Evolutionary conservation across 2,329 filamentous ascomycete genomes (phyloP).

Genomic region (Aspergillus tubingensis): DNA sequence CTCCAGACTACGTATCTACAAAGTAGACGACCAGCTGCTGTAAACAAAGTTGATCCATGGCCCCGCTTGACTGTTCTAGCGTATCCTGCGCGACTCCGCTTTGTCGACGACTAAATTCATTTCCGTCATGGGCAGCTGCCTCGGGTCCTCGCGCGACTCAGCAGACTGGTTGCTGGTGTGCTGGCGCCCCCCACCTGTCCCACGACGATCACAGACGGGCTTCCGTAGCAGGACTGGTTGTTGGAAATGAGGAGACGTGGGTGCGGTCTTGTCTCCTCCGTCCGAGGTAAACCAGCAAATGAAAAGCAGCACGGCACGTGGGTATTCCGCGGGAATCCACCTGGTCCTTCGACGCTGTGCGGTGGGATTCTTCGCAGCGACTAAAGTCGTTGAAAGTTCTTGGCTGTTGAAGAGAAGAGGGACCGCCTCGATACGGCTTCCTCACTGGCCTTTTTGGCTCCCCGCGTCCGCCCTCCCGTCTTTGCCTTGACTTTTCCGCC

Average conservation of each 20-base stretch:
- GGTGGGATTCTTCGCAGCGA: conserved; percentile 14
- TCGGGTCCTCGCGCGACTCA: conserved; percentile 1
- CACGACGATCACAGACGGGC: conserved; percentile 2
- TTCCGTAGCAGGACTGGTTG: not conserved
- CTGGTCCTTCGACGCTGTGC: conserved; percentile 1
- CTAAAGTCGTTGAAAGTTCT: not conserved
- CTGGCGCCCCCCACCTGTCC: conserved; percentile 3
- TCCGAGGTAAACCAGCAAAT: conserved; percentile 8
- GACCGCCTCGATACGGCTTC: no score
- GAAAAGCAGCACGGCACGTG: conserved; percentile 14
- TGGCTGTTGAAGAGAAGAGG: not conserved
- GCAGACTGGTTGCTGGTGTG: not conserved
- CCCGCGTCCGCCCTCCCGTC: conserved; percentile 16
- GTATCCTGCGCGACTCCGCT: not conserved
- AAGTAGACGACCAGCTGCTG: not conserved
- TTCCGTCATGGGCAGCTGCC: not conserved
- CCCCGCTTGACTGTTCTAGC: conserved; percentile 7
- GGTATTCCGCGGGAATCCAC: conserved; percentile 1
- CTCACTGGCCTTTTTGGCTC: not conserved
- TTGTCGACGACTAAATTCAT: conserved; percentile 1
- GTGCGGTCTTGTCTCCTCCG: not conserved
- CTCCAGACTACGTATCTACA: no score
- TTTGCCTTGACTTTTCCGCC: conserved; percentile 20
- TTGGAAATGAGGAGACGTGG: not conserved
- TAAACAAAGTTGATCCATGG: conserved; percentile 2